Evolutionary conservation across 1,284 basidiomycete species (phyloP), one percentile per base, ranked within the genome.

Genomic region (Cutaneotrichosporon daszewskae): DNA sequence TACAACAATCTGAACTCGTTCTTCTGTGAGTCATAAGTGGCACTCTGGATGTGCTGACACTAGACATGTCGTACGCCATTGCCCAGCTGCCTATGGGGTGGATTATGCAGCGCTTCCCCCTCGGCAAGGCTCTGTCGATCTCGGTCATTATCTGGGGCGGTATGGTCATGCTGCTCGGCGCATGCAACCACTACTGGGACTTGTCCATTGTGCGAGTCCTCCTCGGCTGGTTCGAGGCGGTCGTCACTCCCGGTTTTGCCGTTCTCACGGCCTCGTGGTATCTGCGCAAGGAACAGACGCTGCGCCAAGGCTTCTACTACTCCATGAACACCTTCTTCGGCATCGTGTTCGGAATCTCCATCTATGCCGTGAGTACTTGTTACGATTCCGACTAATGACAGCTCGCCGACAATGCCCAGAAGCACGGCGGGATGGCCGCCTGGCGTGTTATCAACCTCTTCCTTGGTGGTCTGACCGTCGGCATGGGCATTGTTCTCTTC

Each of bases 381-480:
- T n/a, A n/a, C n/a, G n/a, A n/a, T n/a, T n/a, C n/a, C n/a, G n/a
- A n/a, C n/a, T n/a, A n/a, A n/a, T n/a, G n/a, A n/a, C n/a, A n/a
- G n/a, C 49, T 62, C 32, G 60, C 54, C 16, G 37, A 45, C 20
- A 43, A 49, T n/a, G 43, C 58, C 2, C 40, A 58, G 32, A 32
- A 44, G 33, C 14, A 37, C 4, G 58, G 58, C 25, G 43, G 39
- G 3, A 35, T 54, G 5, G 49, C 52, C 14, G 58, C 47, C 0
- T 60, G 60, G 60, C 43, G 59, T 14, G 55, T 53, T 10, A 62
- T 62, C 54, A 59, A 59, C 47, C 54, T 55, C 28, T 62, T 62
- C 53, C 55, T 62, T 16, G 60, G 60, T 20, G 56, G 43, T 6
- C 17, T 50, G 9, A 62, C 60, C 19, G 45, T 51, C 45, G 45